Evolutionary conservation across 495 filamentous ascomycete genomes (phyloP), one percentile per base, ranked within the genome.

Genomic region (Aspergillus panamensis): DNA sequence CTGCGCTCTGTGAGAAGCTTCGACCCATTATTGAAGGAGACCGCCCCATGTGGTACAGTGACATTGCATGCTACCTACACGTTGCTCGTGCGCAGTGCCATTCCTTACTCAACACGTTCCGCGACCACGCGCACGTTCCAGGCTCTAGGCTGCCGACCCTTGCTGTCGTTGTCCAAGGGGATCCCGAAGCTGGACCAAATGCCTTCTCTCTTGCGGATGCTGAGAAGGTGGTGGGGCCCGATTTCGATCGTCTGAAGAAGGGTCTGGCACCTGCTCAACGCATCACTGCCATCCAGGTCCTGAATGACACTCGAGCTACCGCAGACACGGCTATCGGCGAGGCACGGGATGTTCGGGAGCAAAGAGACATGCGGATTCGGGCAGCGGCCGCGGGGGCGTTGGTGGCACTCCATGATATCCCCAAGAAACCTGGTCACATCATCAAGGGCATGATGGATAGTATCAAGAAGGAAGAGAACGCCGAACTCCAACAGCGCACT

Each of bases 361-460:
- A 87, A 39, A 84, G 92, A 21, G 92, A 98, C 68, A 77, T 92
- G 62, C 91, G 94, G 53, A 88, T 97, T 65, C 78, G 83, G 64
- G 89, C 95, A 16, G 89, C 92, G 20, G 92, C 90, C 29, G 90
- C 95, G 13, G 87, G 87, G 51, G 95, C 94, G 4, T 70, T 96
- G 56, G 86, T 97, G 33, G 88, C 90, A n/a, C 83, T 96, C 68
- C 83, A 84, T 31, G 80, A 89, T 25, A 78, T 95, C 3, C 92
- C 95, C 4, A 97, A 96, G 80, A 96, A 94, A 66, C 90, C 94
- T 13, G 88, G 86, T 51, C 80, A 84, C 33, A 84, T 96, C 16
- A 97, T 98, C 74, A 96, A 96, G 73, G 87, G 84, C 17, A 89
- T 97, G 72, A 98, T 97, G 93, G 94, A 98, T 63, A 97, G 92